These are phyloP conservation scores for Colletotrichum noveboracense DNA, from an alignment of 2,329 filamentous ascomycete genomes.

Conservation along the genomic window DNA sequence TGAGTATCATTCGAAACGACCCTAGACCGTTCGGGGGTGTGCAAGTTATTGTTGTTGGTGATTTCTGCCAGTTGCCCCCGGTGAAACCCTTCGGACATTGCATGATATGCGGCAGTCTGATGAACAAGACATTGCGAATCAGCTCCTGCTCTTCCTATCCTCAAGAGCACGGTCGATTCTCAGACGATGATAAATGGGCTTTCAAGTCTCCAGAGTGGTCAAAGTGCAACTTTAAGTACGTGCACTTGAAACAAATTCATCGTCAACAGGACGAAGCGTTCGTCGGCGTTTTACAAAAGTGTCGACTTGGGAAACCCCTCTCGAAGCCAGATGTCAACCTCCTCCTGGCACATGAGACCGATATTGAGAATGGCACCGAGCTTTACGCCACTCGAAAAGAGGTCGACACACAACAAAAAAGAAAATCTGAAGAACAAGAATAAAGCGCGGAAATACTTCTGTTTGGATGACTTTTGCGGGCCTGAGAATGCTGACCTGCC, in stretches of 20 bases:
- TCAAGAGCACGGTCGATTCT: neutral
- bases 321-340: slow-evolving; percentile 39
- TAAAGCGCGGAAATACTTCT: too few species aligned
- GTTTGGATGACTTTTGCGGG: too few species aligned
- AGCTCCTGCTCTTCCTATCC: neutral
- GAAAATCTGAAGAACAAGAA: neutral
- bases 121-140: too few species aligned
- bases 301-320: slow-evolving; percentile 50
- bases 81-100: neutral
- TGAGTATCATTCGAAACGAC: neutral
- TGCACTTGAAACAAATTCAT: slow-evolving; percentile 60
- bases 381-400: neutral
- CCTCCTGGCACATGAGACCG: slow-evolving; percentile 49
- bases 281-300: slow-evolving; percentile 60
- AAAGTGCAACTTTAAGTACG: slow-evolving; percentile 55
- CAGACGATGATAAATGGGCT: slow-evolving; percentile 63
- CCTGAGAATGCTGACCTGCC: too few species aligned
- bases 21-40: neutral
- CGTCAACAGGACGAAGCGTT: slow-evolving; percentile 61
- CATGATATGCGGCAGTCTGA: too few species aligned
- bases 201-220: slow-evolving; percentile 62
- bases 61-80: neutral
- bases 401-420: neutral
- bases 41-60: neutral
- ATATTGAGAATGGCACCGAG: slow-evolving; percentile 25